These are phyloP conservation scores for Trametes sp. DNA, from an alignment of 1,284 basidiomycete genomes.

Conservation along the genomic window DNA sequence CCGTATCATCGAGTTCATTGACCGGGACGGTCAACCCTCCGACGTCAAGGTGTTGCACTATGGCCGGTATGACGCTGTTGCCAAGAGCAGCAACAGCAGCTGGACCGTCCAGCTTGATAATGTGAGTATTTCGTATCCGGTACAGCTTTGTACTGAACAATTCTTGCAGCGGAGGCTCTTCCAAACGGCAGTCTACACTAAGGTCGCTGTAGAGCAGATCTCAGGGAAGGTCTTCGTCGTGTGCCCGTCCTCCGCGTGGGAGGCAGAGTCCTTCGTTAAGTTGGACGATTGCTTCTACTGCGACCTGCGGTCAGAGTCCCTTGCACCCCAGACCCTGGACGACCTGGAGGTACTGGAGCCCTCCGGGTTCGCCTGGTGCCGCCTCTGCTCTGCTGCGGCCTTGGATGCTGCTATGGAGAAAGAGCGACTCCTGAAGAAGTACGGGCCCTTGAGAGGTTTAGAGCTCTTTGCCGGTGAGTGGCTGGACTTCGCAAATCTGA, in stretches of 20 bases:
- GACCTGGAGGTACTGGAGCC: conserved; percentile 35
- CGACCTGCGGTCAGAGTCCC: conserved; percentile 42
- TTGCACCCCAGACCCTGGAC: conserved; percentile 28
- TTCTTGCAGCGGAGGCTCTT: conserved; percentile 54
- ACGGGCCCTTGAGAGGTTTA: conserved; percentile 58
- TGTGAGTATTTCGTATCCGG: conserved; percentile 15
- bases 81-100: neutral
- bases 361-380: conserved; percentile 9
- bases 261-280: conserved; percentile 55
- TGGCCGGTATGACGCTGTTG: conserved; percentile 50
- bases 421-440: conserved; percentile 42
- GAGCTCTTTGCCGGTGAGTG: conserved; percentile 69
- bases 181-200: conserved; percentile 39
- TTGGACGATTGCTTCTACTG: conserved; percentile 65
- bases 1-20: conserved; percentile 55
- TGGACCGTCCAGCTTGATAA: conserved; percentile 16
- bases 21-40: conserved; percentile 31
- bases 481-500: neutral
- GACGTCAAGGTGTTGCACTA: conserved; percentile 50
- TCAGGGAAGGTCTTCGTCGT: conserved; percentile 48
- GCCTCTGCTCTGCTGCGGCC: conserved; percentile 12
- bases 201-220: conserved; percentile 47
- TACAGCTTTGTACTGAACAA: neutral
- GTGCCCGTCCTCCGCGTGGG: conserved; percentile 34
- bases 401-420: conserved; percentile 42